phyloP scores from a whole-genome alignment of 768 basidiomycete genomes.

The Boletus subparvulus region DNA sequence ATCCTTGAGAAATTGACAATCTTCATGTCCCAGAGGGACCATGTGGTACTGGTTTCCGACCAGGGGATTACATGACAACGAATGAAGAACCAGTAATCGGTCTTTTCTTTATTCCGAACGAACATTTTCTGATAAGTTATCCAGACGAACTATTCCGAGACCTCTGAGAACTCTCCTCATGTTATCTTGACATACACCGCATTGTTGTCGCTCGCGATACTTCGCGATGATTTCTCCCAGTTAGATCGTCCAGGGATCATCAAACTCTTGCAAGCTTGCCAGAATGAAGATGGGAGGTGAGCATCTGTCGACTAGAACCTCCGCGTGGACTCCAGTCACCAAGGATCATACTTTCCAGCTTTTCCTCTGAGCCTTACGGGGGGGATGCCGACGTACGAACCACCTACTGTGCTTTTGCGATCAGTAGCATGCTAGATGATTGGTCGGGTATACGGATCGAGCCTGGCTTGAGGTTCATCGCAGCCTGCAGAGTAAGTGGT shows the following conservation, averaged over 20 bases:
- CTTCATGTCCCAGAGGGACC: constrained; percentile 43
- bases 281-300: constrained; percentile 82
- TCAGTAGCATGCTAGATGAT: constrained; percentile 75
- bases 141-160: constrained; percentile 40
- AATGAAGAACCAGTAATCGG: constrained; percentile 17
- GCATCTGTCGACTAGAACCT: constrained; percentile 10
- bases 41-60: constrained; percentile 69
- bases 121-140: constrained; percentile 10
- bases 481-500: constrained; percentile 64
- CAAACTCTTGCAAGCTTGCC: constrained; percentile 67
- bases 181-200: constrained; percentile 95
- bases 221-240: constrained; percentile 78
- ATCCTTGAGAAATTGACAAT: not conserved
- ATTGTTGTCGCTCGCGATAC: constrained; percentile 74
- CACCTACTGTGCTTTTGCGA: constrained; percentile 83
- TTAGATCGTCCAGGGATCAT: constrained; percentile 71
- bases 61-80: constrained; percentile 69
- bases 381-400: constrained; percentile 80
- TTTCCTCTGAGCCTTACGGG: constrained; percentile 65
- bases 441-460: constrained; percentile 72
- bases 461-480: constrained; percentile 61
- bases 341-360: constrained; percentile 42
- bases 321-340: not conserved
- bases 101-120: not conserved
- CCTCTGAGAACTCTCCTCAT: constrained; percentile 67